A percentile compares a stretch with the other conserved stretches of the same genome.
Conservation (phyloP, 306 rosid genomes). For the Casuarina glauca region DNA sequence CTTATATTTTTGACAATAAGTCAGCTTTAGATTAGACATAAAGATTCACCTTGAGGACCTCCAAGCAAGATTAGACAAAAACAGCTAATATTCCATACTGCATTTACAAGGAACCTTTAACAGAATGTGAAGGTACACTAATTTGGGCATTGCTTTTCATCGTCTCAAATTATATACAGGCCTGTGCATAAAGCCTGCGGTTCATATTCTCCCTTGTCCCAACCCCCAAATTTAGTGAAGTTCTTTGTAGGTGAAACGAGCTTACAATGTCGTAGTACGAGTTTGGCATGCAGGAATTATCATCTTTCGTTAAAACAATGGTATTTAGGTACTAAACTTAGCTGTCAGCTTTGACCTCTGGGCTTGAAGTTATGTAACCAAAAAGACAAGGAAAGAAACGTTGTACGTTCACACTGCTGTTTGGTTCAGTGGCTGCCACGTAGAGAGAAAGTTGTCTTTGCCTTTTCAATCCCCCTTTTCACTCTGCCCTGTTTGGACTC, state of each 20-base stretch:
- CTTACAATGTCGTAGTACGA: background rate
- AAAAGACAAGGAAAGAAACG: background rate
- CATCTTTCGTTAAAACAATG: background rate
- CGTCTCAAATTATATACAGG: constrained; percentile 25
- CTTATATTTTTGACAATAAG: background rate
- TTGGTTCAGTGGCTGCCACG: no score
- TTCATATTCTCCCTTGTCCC: constrained; percentile 39
- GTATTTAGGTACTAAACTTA: background rate
- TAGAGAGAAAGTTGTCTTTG: no score
- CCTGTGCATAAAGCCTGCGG: constrained; percentile 26
- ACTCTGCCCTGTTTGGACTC: no score
- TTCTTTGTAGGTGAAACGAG: background rate
- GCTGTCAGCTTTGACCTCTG: background rate
- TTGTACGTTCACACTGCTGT: no score
- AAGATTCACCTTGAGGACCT: background rate
- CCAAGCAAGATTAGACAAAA: constrained; percentile 16
- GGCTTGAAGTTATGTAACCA: no score
- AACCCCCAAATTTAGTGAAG: constrained; percentile 20
- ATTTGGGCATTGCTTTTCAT: constrained; percentile 21
- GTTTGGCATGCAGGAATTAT: background rate
- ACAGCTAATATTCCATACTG: background rate
- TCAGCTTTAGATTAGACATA: background rate
- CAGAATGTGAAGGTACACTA: constrained; percentile 46
- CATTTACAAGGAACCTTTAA: constrained; percentile 38
- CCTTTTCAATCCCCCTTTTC: no score